Conservation (phyloP, 2,329 filamentous ascomycete genomes). For the Pleomassaria siparia region DNA sequence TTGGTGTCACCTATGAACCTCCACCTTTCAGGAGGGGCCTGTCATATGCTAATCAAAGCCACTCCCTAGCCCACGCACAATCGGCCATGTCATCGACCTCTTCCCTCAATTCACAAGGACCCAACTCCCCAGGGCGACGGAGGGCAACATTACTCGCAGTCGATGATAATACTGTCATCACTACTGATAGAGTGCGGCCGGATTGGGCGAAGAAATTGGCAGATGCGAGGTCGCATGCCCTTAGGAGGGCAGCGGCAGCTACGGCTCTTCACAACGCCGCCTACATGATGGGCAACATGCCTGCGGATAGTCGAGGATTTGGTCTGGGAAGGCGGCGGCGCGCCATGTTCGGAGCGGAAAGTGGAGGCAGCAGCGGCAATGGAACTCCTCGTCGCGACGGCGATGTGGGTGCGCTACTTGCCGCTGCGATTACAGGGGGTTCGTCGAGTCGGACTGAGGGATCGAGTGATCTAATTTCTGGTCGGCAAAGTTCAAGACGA, state of each 20-base stretch:
- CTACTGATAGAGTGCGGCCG: conserved; percentile 86
- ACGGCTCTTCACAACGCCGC: conserved; percentile 94
- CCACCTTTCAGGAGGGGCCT: conserved; percentile 87
- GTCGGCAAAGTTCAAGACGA: conserved; percentile 56
- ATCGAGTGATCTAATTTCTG: conserved; percentile 41
- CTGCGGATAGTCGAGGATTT: conserved; percentile 54
- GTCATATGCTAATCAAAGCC: conserved; percentile 61
- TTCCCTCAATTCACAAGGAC: conserved; percentile 65
- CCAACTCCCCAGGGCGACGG: conserved; percentile 51
- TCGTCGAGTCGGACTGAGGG: conserved; percentile 37
- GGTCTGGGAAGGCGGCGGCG: conserved; percentile 48
- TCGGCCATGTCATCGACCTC: conserved; percentile 86
- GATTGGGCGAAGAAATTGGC: conserved; percentile 93
- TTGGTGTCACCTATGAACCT: conserved; percentile 91
- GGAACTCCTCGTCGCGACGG: conserved; percentile 46
- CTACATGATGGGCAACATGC: conserved; percentile 73
- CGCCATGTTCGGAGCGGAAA: conserved; percentile 55
- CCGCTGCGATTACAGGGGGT: conserved; percentile 21
- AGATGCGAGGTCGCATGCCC: conserved; percentile 79
- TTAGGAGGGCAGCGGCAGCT: conserved; percentile 84
- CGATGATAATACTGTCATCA: conserved; percentile 81
- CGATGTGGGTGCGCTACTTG: conserved; percentile 31
- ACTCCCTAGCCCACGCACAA: conserved; percentile 55
- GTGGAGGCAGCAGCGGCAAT: conserved; percentile 47
- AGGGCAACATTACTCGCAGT: conserved; percentile 75